Conservation (phyloP, 225 moss, liverwort and hornwort genomes). For the Antitrichia curtipendula region DNA sequence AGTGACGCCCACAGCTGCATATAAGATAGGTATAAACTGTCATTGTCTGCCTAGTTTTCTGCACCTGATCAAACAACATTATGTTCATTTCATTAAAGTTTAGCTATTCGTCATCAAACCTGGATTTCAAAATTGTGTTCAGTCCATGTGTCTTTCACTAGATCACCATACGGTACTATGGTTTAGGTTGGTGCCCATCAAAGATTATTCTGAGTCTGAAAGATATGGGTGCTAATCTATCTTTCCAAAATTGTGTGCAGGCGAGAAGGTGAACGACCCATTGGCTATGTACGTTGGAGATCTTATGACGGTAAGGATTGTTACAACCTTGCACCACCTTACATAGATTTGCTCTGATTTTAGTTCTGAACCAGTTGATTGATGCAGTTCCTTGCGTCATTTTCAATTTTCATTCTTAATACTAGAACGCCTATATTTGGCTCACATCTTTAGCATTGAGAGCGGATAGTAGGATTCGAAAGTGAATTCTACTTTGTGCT, state of each 20-base stretch:
- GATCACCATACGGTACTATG: background rate
- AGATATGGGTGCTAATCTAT: background rate
- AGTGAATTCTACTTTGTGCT: background rate
- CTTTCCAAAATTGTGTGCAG: slow-evolving; percentile 6
- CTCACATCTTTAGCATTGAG: background rate
- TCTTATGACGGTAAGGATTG: slow-evolving; percentile 63
- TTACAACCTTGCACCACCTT: background rate
- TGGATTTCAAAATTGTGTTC: background rate
- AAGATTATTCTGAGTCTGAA: background rate
- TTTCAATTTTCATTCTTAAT: background rate
- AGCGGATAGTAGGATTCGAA: background rate
- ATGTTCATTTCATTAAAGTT: background rate
- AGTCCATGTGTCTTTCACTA: background rate
- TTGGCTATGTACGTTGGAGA: slow-evolving; percentile 89
- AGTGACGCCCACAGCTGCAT: slow-evolving; percentile 75
- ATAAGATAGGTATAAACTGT: slow-evolving; percentile 46
- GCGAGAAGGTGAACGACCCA: slow-evolving; percentile 75
- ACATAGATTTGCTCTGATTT: background rate
- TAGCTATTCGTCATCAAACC: background rate
- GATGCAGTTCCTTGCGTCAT: background rate
- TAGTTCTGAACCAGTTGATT: background rate
- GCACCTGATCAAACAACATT: background rate
- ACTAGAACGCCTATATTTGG: background rate
- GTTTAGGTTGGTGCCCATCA: background rate
- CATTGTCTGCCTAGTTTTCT: background rate